Evolutionary conservation across 2,329 filamentous ascomycete species (phyloP).

Genomic region (Botrytis hyacinthi): DNA sequence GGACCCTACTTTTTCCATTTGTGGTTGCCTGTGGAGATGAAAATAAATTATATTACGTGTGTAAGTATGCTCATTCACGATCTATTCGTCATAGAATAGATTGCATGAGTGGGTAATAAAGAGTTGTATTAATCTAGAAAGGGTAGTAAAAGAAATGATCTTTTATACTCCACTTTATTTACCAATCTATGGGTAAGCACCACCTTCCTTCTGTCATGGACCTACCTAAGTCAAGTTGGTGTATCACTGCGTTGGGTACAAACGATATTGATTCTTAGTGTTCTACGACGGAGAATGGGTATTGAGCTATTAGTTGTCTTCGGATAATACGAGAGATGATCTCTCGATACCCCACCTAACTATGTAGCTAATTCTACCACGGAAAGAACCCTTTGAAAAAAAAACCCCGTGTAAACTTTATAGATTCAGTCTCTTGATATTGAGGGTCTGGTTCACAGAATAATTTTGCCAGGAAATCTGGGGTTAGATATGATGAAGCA

Average conservation of each 20-base stretch:
- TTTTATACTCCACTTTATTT: no score
- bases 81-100: background rate
- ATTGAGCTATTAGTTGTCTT: background rate
- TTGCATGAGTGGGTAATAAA: no score
- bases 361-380: background rate
- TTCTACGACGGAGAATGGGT: background rate
- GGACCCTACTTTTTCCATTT: background rate
- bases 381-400: background rate
- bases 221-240: background rate
- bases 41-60: background rate
- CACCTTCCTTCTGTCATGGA: background rate
- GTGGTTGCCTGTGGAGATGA: background rate
- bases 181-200: no score
- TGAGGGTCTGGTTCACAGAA: background rate
- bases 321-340: background rate
- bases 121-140: no score
- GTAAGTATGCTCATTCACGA: background rate
- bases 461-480: background rate
- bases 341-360: background rate
- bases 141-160: no score
- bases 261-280: background rate
- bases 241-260: background rate
- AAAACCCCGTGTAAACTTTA: background rate
- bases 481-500: background rate
- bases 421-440: background rate